Base-by-base conservation (phyloP, 73 alveolate genomes). In the Breviolum minutum region DNA sequence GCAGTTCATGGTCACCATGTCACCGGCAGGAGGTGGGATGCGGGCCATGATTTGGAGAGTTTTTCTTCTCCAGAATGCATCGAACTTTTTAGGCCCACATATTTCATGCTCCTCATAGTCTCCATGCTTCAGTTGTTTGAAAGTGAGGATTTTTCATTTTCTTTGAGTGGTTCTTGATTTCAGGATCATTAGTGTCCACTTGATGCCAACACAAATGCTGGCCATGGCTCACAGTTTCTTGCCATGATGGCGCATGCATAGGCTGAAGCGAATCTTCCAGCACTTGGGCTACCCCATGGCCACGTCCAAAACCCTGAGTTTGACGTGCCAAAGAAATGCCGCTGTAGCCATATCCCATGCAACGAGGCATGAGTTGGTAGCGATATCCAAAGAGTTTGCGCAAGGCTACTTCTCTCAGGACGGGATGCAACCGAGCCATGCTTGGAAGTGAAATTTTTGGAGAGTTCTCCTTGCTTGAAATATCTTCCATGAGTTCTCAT, bases 351-450 rank as follows among this genome's bases (percentile, higher is more conserved):
- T 24, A 13, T 0, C 32, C 32, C 5, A 40, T 40, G 54, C 54
- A 40, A 40, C n/a, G 54, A 83, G 92, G 92, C 71, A 60, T 7
- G 92, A 83, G 74, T 24, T 83, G 92, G 92, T 83, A 11, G 73
- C 74, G 60, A 48, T 83, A 40, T 83, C 92, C 92, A 83, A 83
- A 22, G 92, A 83, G 60, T 60, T 83, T 60, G 92, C 92, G 6
- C 92, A 83, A 24, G 92, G 92, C 71, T 83, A 48, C 74, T 83
- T 83, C 74, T 60, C 92, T 8, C 92, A 83, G 92, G 92, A 83
- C 74, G 32, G 82, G 29, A 11, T 40, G 66, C 89, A n/a, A 69
- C 70, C 10, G 0, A 48, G 29, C 14, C 32, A 66, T 60, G 74
- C 20, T 14, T 24, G 32, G 83, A 22, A 6, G 24, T 68, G 77